phyloP scores from a whole-genome alignment of 371 early-diverging fungal species.

The Phascolomyces articulosus region DNA sequence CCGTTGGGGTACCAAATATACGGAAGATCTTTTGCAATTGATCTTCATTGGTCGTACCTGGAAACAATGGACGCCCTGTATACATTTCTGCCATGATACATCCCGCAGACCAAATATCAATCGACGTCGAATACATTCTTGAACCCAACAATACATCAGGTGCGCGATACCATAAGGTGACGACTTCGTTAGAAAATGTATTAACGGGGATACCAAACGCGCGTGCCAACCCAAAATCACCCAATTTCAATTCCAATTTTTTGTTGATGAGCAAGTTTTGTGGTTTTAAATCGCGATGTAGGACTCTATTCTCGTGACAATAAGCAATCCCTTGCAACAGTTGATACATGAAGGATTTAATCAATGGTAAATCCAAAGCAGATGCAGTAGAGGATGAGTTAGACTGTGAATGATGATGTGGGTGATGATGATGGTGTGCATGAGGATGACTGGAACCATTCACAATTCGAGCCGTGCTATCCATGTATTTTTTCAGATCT shows the following conservation, averaged over 20 bases:
- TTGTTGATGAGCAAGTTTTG: conserved; percentile 93
- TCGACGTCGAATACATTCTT: conserved; percentile 93
- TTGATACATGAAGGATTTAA: conserved; percentile 88
- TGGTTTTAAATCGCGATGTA: conserved; percentile 98
- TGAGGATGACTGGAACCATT: conserved; percentile 18
- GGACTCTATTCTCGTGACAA: conserved; percentile 93
- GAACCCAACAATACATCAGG: conserved; percentile 98
- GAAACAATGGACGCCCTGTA: conserved; percentile 93
- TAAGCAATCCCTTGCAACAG: conserved; percentile 89
- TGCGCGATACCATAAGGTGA: conserved; percentile 96
- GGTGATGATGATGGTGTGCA: not conserved
- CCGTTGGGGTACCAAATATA: conserved; percentile 87
- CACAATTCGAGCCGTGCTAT: conserved; percentile 62
- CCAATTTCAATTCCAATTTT: conserved; percentile 87
- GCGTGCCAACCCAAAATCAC: conserved; percentile 96
- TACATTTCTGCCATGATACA: conserved; percentile 98
- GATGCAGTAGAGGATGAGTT: too few species aligned
- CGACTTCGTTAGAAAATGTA: conserved; percentile 98
- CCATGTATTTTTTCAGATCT: conserved; percentile 98
- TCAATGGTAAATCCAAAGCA: conserved; percentile 61
- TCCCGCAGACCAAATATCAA: conserved; percentile 99
- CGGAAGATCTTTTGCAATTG: conserved; percentile 90
- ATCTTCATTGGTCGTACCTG: conserved; percentile 93
- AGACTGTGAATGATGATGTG: too few species aligned
- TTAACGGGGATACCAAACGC: conserved; percentile 97